These are phyloP conservation scores for Russula griseocarnosa DNA, from an alignment of 768 basidiomycete species.

Conservation along the genomic window DNA sequence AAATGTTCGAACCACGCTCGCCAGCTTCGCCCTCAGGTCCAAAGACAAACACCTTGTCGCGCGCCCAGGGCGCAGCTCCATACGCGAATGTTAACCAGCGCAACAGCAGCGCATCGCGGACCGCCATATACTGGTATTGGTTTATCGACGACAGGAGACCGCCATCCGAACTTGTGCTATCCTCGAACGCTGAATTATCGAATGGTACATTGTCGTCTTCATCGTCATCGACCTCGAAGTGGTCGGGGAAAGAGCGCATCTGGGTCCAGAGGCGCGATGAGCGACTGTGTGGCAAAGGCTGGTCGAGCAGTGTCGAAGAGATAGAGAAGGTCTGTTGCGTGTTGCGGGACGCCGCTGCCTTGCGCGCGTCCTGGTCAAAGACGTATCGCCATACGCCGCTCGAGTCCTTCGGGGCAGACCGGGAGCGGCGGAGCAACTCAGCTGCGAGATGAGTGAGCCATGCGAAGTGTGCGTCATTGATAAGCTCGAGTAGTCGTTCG, in stretches of 20 bases:
- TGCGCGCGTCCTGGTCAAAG: slow-evolving; percentile 78
- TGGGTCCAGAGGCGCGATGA: slow-evolving; percentile 30
- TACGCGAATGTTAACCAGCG: slow-evolving; percentile 73
- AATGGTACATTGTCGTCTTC: slow-evolving; percentile 38
- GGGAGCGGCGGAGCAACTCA: slow-evolving; percentile 28
- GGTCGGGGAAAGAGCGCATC: slow-evolving; percentile 35
- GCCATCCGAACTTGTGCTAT: slow-evolving; percentile 32
- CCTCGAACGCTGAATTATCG: slow-evolving; percentile 31
- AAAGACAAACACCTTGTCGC: slow-evolving; percentile 69
- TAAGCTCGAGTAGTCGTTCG: slow-evolving; percentile 65
- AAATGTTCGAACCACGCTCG: slow-evolving; percentile 60
- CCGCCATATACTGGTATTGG: slow-evolving; percentile 59
- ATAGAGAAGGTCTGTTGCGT: slow-evolving; percentile 70
- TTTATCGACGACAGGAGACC: slow-evolving; percentile 65
- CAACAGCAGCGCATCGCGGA: slow-evolving; percentile 67
- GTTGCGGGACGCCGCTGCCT: slow-evolving; percentile 58
- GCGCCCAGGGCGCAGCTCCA: slow-evolving; percentile 68
- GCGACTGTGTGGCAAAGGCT: slow-evolving; percentile 29
- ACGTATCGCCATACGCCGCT: slow-evolving; percentile 74
- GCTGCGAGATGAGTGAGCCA: slow-evolving; percentile 72
- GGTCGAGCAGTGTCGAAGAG: slow-evolving; percentile 73
- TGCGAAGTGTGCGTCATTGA: slow-evolving; percentile 69
- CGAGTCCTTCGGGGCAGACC: slow-evolving; percentile 26
- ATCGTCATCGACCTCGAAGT: slow-evolving; percentile 28
- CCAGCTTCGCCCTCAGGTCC: slow-evolving; percentile 81